Evolutionary conservation across 169 alveolate genomes (phyloP).

Genomic region (Plasmodium ovale): DNA sequence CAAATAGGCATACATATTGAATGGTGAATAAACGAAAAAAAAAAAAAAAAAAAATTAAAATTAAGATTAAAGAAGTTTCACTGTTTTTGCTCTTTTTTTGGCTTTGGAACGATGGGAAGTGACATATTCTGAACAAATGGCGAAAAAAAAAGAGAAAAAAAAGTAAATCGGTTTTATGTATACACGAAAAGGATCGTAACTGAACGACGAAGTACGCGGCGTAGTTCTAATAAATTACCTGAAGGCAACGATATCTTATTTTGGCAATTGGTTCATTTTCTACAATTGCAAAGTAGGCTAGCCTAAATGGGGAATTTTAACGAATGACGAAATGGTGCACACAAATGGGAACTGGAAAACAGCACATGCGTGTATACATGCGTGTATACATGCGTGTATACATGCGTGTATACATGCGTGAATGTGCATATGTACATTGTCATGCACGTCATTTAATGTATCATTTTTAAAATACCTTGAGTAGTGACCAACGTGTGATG

Average conservation of each 20-base stretch:
- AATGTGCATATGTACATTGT: not conserved
- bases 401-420: not conserved
- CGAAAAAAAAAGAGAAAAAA: slow-evolving; percentile 18
- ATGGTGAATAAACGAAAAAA: not conserved
- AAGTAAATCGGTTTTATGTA: not conserved
- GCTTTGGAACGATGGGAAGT: slow-evolving; percentile 53
- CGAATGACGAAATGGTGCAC: not conserved
- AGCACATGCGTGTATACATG: not conserved
- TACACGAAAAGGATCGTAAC: too few species aligned
- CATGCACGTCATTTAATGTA: not conserved
- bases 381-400: not conserved
- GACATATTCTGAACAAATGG: slow-evolving; percentile 56
- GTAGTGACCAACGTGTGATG: slow-evolving; percentile 94
- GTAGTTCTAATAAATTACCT: slow-evolving; percentile 73
- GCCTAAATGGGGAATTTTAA: slow-evolving; percentile 50
- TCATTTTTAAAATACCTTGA: slow-evolving; percentile 80
- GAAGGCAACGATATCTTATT: slow-evolving; percentile 88
- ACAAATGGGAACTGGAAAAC: not conserved
- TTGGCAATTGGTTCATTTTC: slow-evolving; percentile 92
- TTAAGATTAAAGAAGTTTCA: not conserved
- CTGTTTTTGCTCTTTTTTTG: slow-evolving; percentile 31
- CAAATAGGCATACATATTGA: not conserved
- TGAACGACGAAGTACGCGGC: too few species aligned
- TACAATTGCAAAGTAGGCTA: slow-evolving; percentile 93
- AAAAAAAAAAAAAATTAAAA: not conserved